Evolutionary conservation across 2,329 filamentous ascomycete genomes (phyloP), one percentile per base, ranked within the genome.

Genomic region (Ophiostoma sp.): DNA sequence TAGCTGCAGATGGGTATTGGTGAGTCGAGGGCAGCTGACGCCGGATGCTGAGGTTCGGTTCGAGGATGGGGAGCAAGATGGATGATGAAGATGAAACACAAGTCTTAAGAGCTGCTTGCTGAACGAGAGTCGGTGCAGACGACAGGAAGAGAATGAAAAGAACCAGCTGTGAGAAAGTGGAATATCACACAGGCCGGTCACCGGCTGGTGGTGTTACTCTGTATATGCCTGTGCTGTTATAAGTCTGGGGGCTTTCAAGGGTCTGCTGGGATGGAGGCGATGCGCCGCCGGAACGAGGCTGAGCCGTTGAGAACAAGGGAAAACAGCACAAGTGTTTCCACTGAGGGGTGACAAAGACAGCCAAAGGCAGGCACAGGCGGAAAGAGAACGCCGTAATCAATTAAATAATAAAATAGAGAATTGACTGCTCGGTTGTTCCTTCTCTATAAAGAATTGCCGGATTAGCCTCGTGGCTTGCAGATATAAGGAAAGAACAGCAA

Each of bases 281-380:
- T 57, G 52, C 52, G n/a, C 48, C 5, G 57, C 31, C 31, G 57
- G 57, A 64, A 64, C 60, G 60, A 64, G 60, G 60, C 60, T 64
- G 60, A 36, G 60, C 31, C 60, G 48, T n/a, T 52, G 48, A 7
- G 20, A 52, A 52, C 48, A 62, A 62, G 57, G 57, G 27, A 27
- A 60, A 62, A 62, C 57, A 31, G 57, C 27, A 33, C 54, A 33
- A 33, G 11, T 15, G 57, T 64, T 23, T 11, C 33, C 60, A 64
- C 60, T 41, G 39, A 69, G 62, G 33, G 60, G 60, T 23, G 62
- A 57, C 54, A 48, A 64, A 23, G 27, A 39, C 39, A 23, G 27
- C 31, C 27, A 8, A 64, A 57, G 11, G 48, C 17, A 48, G 23
- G 27, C 11, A 39, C 15, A 48, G 57, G 13, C 31, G 60, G 23